Evolutionary conservation across 202 grass and related monocot species (phyloP).

Genomic region (Bolboschoenoplectus hybrid): DNA sequence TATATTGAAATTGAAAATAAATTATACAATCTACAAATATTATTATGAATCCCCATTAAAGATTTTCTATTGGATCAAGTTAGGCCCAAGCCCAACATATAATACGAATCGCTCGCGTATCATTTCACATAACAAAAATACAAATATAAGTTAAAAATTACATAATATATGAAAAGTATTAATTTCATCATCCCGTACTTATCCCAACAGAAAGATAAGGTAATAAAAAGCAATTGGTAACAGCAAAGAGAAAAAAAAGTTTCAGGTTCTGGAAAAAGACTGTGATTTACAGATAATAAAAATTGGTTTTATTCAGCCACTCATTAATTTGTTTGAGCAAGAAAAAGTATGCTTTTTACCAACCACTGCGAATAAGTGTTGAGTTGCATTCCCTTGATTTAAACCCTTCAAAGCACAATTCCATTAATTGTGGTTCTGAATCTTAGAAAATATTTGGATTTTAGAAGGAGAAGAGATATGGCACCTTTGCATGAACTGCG

Average conservation of each 20-base stretch:
- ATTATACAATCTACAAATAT: no score
- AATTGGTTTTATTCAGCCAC: conserved; percentile 20
- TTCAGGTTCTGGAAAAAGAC: background rate
- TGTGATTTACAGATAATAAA: conserved; percentile 23
- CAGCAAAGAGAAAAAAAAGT: background rate
- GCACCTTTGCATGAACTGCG: background rate
- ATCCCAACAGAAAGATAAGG: background rate
- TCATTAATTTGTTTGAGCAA: conserved; percentile 16
- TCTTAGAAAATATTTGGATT: conserved; percentile 5
- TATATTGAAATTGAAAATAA: no score
- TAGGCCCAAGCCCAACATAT: background rate
- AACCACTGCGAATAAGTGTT: background rate
- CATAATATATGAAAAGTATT: conserved; percentile 9
- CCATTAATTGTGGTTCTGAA: background rate
- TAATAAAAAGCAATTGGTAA: conserved; percentile 18
- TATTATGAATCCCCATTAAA: no score
- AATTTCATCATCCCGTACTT: conserved; percentile 8
- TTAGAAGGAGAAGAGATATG: conserved; percentile 12
- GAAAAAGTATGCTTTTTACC: background rate
- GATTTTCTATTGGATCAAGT: background rate
- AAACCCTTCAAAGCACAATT: background rate
- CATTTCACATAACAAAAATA: background rate
- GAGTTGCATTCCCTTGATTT: conserved; percentile 5
- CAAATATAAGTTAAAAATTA: background rate
- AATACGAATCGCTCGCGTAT: background rate